phyloP scores from a whole-genome alignment of 108 stramenopile genomes.

The Epipyxis sp. region DNA sequence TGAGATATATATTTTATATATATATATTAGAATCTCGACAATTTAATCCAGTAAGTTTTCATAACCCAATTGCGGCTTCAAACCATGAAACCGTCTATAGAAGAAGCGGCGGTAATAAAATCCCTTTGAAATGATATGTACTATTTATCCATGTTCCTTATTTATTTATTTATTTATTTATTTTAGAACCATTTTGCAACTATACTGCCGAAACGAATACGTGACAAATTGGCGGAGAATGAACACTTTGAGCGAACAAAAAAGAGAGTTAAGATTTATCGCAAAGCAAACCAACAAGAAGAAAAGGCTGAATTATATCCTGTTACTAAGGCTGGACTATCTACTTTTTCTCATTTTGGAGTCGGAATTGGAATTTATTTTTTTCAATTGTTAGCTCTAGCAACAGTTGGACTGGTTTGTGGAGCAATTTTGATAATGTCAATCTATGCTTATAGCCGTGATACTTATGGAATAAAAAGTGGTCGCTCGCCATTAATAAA shows the following conservation, averaged over 20 bases:
- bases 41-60: too few relatives aligned
- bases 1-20: too few relatives aligned
- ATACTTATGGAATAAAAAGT: not conserved
- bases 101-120: too few relatives aligned
- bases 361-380: constrained; percentile 56
- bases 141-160: too few relatives aligned
- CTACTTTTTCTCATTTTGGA: constrained; percentile 54
- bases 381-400: constrained; percentile 43
- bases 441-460: not conserved
- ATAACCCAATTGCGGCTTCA: too few relatives aligned
- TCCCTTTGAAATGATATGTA: too few relatives aligned
- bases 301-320: constrained; percentile 31
- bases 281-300: not conserved
- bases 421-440: not conserved
- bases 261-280: not conserved
- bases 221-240: not conserved
- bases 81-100: too few relatives aligned
- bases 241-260: not conserved
- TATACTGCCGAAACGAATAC: not conserved
- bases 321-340: constrained; percentile 29
- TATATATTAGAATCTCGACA: too few relatives aligned
- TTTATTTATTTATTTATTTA: too few relatives aligned
- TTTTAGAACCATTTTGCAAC: too few relatives aligned
- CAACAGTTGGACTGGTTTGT: not conserved
- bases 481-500: too few relatives aligned